Evolutionary conservation across 192 early-diverging fungal genomes (phyloP).

Genomic region (Linnemannia elongata): DNA sequence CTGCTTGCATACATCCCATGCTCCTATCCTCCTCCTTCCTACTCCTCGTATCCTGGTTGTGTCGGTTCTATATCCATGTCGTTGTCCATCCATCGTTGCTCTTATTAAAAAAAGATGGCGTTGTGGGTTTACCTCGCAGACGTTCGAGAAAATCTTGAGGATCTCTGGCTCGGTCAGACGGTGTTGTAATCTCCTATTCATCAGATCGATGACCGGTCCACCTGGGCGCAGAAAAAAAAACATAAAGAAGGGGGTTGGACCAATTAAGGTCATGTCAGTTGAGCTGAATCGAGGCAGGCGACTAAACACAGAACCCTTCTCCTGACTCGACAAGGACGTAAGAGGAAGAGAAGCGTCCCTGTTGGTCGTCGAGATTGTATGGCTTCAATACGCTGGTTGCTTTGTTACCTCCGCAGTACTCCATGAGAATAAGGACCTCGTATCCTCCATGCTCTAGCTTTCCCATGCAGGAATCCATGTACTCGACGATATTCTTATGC

Average conservation of each 20-base stretch:
- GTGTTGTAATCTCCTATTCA: constrained; percentile 83
- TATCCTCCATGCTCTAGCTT: constrained; percentile 72
- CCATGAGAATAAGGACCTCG: constrained; percentile 92
- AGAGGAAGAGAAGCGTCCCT: neutral
- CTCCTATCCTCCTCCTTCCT: neutral
- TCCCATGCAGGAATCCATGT: constrained; percentile 78
- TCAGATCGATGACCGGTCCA: constrained; percentile 85
- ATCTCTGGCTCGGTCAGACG: constrained; percentile 88
- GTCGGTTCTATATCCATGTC: too few species aligned
- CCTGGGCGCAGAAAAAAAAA: constrained; percentile 55
- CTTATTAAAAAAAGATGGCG: neutral
- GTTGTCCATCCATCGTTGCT: neutral
- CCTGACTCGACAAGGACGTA: neutral
- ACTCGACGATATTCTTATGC: constrained; percentile 87
- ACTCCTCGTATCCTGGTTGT: neutral
- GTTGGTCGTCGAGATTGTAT: neutral
- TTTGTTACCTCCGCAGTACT: constrained; percentile 83
- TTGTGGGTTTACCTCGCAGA: constrained; percentile 68
- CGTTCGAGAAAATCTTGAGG: constrained; percentile 88
- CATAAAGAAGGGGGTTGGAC: neutral
- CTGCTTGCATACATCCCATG: neutral
- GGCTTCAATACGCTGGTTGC: neutral
- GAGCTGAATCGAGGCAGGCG: neutral
- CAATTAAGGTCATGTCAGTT: constrained; percentile 14
- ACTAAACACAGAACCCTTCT: constrained; percentile 1